Evolutionary conservation across 2,329 filamentous ascomycete genomes (phyloP).

Genomic region (Chaetomium sp.): DNA sequence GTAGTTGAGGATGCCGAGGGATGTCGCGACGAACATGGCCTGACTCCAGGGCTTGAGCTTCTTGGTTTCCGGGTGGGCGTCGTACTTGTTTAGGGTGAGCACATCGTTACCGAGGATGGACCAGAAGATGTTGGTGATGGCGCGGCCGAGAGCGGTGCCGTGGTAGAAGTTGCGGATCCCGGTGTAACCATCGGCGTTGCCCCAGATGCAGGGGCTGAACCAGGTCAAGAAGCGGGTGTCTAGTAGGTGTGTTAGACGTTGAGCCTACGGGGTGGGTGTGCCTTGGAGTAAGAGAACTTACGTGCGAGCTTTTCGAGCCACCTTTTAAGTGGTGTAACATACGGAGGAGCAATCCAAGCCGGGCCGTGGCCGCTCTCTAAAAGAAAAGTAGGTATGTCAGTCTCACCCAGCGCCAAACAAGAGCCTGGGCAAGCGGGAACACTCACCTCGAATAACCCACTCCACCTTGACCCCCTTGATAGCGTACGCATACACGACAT

Average conservation of each 20-base stretch:
- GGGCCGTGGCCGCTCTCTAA: slow-evolving; percentile 46
- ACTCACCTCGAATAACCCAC: slow-evolving; percentile 50
- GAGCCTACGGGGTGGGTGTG: neutral
- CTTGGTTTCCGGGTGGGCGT: slow-evolving; percentile 44
- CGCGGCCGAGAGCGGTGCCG: slow-evolving; percentile 48
- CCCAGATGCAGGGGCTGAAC: slow-evolving; percentile 72
- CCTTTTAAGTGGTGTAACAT: slow-evolving; percentile 61
- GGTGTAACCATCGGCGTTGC: slow-evolving; percentile 53
- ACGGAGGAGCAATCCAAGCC: slow-evolving; percentile 50
- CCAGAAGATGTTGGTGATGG: slow-evolving; percentile 54
- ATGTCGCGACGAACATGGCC: slow-evolving; percentile 47
- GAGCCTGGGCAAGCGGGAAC: neutral
- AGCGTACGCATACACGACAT: slow-evolving; percentile 57
- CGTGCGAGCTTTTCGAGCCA: slow-evolving; percentile 63
- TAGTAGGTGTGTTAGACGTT: slow-evolving; percentile 18
- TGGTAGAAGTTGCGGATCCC: slow-evolving; percentile 51
- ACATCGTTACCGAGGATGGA: slow-evolving; percentile 49
- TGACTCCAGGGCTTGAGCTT: slow-evolving; percentile 50
- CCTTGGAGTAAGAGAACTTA: slow-evolving; percentile 18
- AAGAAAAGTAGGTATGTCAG: slow-evolving; percentile 17
- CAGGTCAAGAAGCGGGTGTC: slow-evolving; percentile 62
- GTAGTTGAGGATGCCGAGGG: slow-evolving; percentile 56
- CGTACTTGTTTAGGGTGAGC: slow-evolving; percentile 45
- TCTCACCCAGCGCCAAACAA: neutral
- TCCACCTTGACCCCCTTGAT: slow-evolving; percentile 49